A percentile compares a stretch with the other conserved stretches of the same genome.
phyloP scores from a whole-genome alignment of 1,284 basidiomycete species.

The Trametes pubescens region DNA sequence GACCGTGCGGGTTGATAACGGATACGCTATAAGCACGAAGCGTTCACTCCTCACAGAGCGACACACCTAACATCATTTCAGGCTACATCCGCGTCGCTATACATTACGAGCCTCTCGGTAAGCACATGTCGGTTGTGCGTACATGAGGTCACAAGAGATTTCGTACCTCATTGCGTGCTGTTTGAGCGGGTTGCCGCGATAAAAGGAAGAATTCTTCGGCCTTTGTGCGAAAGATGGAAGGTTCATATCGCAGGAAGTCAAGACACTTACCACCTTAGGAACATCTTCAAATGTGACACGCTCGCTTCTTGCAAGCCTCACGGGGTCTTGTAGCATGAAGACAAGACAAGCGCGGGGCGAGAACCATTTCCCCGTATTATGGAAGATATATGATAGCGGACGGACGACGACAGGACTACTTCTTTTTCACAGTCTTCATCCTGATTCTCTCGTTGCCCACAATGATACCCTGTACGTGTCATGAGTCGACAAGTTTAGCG shows the following conservation, averaged over 20 bases:
- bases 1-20: neutral
- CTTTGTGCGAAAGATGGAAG: slow-evolving; percentile 12
- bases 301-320: neutral
- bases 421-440: slow-evolving; percentile 95
- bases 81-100: neutral
- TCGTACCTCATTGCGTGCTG: neutral
- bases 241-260: neutral
- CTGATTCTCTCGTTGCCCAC: slow-evolving; percentile 89
- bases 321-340: neutral
- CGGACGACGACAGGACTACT: slow-evolving; percentile 60
- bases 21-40: neutral
- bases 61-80: neutral
- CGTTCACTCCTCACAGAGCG: neutral
- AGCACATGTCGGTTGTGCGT: neutral
- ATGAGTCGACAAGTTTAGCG: slow-evolving; percentile 18
- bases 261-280: neutral
- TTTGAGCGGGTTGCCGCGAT: neutral
- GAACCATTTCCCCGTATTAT: slow-evolving; percentile 15
- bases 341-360: neutral
- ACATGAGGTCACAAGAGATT: neutral
- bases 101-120: neutral
- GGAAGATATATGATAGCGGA: slow-evolving; percentile 23
- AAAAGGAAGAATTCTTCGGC: neutral
- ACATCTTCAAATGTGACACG: neutral
- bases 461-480: slow-evolving; percentile 79